Evolutionary conservation across 1,284 basidiomycete genomes (phyloP), one percentile per base, ranked within the genome.

Genomic region (Salmacisia buchloeana): DNA sequence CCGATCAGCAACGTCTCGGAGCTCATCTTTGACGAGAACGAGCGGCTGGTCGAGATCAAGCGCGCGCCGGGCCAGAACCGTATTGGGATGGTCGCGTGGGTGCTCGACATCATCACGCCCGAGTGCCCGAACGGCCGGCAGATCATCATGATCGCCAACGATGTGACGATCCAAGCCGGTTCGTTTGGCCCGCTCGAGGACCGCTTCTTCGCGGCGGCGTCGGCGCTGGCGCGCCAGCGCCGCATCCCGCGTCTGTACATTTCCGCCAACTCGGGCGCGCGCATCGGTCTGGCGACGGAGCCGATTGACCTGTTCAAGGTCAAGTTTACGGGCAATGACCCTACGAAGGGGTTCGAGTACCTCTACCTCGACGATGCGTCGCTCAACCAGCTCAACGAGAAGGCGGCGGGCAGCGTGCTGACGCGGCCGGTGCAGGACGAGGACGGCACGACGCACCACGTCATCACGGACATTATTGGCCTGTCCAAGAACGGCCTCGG

Each of bases 31-130:
- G 94, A 97, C 77, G 94, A 97, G 82, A 85, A 93, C 73, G 91
- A 93, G 72, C 86, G 91, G 72, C 85, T 98, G 27, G 85, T 87
- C 31, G 92, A 97, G 82, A 90, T 97, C 61, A 88, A 90, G 72
- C 86, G 96, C 62, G 87, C 91, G 1, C 90, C 93, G 23, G 96
- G 96, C 35, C 91, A 90, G 79, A 99, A 98, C 83, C 87, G 85
- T 36, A 92, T 91, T 78, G 96, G 96, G 78, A 99, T 99, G 94
- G 91, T 98, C 61, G 94, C 88, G 9, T 99, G 96, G 96, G 87
- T 96, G 35, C 94, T 92, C 84, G 93, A 88, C 4, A 84, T 97
- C 72, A 85, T 85, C 75, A 98, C 96, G 0, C 96, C 96, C 12
- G 96, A 98, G 82, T 97, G 86, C 82, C 92, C 92, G 59, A 82